A percentile compares a stretch with the other conserved stretches of the same genome.
Evolutionary conservation across 2,329 filamentous ascomycete species (phyloP).

Genomic region (Arthrinium phaeospermum): DNA sequence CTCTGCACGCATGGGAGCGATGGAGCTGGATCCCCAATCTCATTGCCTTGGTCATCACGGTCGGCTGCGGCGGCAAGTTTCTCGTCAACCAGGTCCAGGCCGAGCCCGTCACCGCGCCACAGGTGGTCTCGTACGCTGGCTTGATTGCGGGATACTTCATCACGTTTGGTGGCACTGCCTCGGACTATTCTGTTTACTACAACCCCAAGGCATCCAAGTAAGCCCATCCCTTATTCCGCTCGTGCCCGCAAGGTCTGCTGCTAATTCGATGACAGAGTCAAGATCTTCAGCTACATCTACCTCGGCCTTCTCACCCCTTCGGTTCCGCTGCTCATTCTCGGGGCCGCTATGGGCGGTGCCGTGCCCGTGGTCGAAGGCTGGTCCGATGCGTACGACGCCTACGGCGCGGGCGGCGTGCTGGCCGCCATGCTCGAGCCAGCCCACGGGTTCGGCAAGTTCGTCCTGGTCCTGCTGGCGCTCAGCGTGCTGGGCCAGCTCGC

Average conservation of each 20-base stretch:
- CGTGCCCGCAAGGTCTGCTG: not conserved
- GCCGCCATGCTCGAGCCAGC: constrained; percentile 31
- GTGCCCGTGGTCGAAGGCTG: constrained; percentile 30
- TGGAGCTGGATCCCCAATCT: constrained; percentile 64
- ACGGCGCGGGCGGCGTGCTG: constrained; percentile 32
- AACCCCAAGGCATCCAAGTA: constrained; percentile 49
- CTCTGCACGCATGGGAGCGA: constrained; percentile 59
- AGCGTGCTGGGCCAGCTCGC: constrained; percentile 46
- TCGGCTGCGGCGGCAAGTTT: constrained; percentile 58
- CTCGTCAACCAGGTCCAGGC: constrained; percentile 39
- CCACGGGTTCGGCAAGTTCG: constrained; percentile 45
- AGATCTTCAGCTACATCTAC: constrained; percentile 56
- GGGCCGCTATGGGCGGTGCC: constrained; percentile 34
- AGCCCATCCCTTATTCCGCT: constrained; percentile 23
- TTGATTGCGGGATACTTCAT: constrained; percentile 59
- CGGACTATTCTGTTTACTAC: constrained; percentile 65
- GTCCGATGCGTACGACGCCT: constrained; percentile 31
- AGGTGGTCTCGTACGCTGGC: constrained; percentile 50
- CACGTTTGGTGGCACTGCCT: constrained; percentile 59
- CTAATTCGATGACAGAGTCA: constrained; percentile 33
- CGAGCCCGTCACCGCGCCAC: constrained; percentile 28
- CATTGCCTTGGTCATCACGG: constrained; percentile 55
- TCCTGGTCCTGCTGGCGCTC: constrained; percentile 44
- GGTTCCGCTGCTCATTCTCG: constrained; percentile 53
- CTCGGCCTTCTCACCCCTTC: constrained; percentile 56